Base-by-base conservation (phyloP, 306 rosid genomes). In the Trifolium fragiferum region DNA sequence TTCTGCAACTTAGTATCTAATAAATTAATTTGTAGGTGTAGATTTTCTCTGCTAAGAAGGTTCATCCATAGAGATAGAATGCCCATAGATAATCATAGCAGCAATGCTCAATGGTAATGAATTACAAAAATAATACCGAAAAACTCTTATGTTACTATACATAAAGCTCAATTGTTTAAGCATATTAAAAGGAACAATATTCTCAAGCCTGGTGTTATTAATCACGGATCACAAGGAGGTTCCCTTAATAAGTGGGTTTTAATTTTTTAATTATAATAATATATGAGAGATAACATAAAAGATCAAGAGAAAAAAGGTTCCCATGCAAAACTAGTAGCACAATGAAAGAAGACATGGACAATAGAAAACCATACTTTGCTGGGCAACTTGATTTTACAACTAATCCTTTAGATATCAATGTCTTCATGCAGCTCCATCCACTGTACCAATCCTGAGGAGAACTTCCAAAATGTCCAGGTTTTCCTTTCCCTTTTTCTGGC, bases 381-480 rank as follows among this genome's bases (percentile, higher is more conserved):
- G 97, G 98, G 80, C 92, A 84, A 77, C 88, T 91, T 60, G 98
- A 94, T 81, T 90, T 91, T 60, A 86, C 90, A 81, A 84, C 95
- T 50, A 94, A 85, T 80, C 97, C 92, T 81, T 88, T 91, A 41
- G 82, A 61, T 79, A 91, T 70, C 82, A 94, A 84, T 47, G 93
- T 86, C 88, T 87, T 91, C 97, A 94, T 91, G 81, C 90, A 88
- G 78, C 32, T 83, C 98, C 97, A 94, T 78, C 97, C 98, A 85
- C 90, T 88, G 84, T 94, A 94, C 96, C 96, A 91, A 43, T 91
- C 96, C 79, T 73, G 84, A 12, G 89, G 57, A 75, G 98, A 88
- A 82, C 87, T 82, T 61, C 91, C 91, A 66, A 79, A 86, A 54
- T 66, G 82, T 53, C 78, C 87, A 30, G 83, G 91, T 73, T 90